Percentiles rank a stretch among this genome's conserved stretches.
Evolutionary conservation across 805 yeast species (phyloP).

Genomic region (Jamesozyma gamospora): DNA sequence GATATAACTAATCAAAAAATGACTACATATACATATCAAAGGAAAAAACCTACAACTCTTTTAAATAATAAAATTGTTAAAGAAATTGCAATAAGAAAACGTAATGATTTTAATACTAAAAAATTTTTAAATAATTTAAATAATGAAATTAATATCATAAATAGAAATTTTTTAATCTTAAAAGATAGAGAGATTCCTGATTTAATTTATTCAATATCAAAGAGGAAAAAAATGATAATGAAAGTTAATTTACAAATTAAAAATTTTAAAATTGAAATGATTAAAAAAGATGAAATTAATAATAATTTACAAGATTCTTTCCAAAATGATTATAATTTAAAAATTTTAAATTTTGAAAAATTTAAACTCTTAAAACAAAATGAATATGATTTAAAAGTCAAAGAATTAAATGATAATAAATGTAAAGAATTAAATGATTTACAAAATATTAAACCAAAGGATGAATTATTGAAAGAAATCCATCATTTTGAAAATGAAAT

Average conservation of each 20-base stretch:
- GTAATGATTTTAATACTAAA: conserved; percentile 1
- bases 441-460: conserved; percentile 17
- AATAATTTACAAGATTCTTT: conserved; percentile 7
- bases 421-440: conserved; percentile 16
- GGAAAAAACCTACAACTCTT: neutral
- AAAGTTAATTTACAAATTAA: conserved; percentile 14
- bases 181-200: conserved; percentile 18
- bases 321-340: neutral
- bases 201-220: conserved; percentile 20
- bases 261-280: neutral
- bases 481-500: neutral
- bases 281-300: conserved; percentile 6
- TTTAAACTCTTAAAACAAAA: conserved; percentile 6
- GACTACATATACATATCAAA: neutral
- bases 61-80: conserved; percentile 4
- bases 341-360: conserved; percentile 7
- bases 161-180: conserved; percentile 5
- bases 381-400: conserved; percentile 5
- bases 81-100: conserved; percentile 3
- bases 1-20: conserved; percentile 5
- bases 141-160: neutral
- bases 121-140: neutral
- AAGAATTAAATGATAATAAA: conserved; percentile 8
- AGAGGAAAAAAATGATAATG: conserved; percentile 14
- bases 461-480: conserved; percentile 7